Base-by-base conservation (phyloP, 2,329 filamentous ascomycete genomes). In the Coniochaeta ligniaria region DNA sequence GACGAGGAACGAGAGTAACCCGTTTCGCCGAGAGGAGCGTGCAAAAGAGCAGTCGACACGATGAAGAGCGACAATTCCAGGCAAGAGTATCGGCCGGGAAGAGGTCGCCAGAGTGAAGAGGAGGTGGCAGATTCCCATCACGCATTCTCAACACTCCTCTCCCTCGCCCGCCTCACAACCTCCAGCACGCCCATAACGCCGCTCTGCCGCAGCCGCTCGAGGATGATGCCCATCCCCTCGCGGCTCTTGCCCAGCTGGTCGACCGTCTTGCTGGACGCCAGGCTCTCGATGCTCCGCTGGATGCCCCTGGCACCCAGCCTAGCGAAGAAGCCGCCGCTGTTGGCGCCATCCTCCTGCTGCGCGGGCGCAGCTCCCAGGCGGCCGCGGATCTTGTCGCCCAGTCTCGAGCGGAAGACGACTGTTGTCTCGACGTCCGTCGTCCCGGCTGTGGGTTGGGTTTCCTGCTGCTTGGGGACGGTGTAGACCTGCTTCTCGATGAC, bases 151-250 rank as follows among this genome's bases (percentile, higher is more conserved):
- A 74, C 70, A n/a, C 66, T 68, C 54, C 63, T 65, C 55, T 77
- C 75, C 60, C 73, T 72, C 38, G 77, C 73, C 59, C 73, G 72
- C 60, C 82, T 78, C 65, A 83, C 74, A 57, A 82, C 77, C 70
- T 86, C 83, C 36, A 86, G 72, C 33, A 86, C 82, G 43, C 81
- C 80, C 60, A 85, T 81, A 60, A 85, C 78, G 33, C 83, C 81
- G 45, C 79, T 83, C 71, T 83, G 82, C 56, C 83, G 79, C 59
- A 86, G 75, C 56, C 90, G 80, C 73, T 92, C 89, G 24, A 95
- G 79, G 9, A 95, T 90, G 41, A 93, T 84, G 60, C 84, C 86
- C 91, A 95, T 94, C 57, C 91, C 91, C 71, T 93, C 89, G 57
- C 89, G 86, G 66, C 89, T 91, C 76, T 93, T 93, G 58, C 88